Evolutionary conservation across 2,329 filamentous ascomycete genomes (phyloP).

Genomic region (Bertia moriformis): DNA sequence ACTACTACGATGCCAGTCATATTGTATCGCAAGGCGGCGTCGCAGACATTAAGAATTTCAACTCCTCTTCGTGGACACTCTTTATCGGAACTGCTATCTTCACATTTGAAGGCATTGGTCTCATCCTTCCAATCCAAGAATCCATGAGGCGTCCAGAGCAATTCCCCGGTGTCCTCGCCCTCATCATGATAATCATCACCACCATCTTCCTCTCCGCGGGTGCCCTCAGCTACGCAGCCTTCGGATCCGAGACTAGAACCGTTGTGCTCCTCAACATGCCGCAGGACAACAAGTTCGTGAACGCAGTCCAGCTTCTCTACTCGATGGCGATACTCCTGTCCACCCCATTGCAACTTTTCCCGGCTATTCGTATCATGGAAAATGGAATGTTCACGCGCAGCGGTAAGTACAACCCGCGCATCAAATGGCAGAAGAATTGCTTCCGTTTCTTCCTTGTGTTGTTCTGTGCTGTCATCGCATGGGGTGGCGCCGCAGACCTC

Average conservation of each 20-base stretch:
- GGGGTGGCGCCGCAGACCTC: slow-evolving; percentile 79
- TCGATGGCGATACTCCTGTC: slow-evolving; percentile 93
- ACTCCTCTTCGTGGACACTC: slow-evolving; percentile 80
- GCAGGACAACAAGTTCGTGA: slow-evolving; percentile 89
- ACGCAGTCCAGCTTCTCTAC: slow-evolving; percentile 90
- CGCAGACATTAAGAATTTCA: slow-evolving; percentile 81
- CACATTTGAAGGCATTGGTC: slow-evolving; percentile 92
- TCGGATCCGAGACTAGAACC: slow-evolving; percentile 87
- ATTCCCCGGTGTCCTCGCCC: slow-evolving; percentile 75
- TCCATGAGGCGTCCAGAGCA: slow-evolving; percentile 85
- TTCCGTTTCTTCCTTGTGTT: slow-evolving; percentile 90
- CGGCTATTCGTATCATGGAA: slow-evolving; percentile 89
- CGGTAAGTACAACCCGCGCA: slow-evolving; percentile 93
- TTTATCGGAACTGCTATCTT: slow-evolving; percentile 99
- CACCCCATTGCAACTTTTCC: slow-evolving; percentile 92
- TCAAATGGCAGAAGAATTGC: slow-evolving; percentile 99
- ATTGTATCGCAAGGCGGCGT: slow-evolving; percentile 59
- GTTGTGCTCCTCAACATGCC: slow-evolving; percentile 93
- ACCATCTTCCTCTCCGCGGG: slow-evolving; percentile 82
- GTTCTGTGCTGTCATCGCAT: slow-evolving; percentile 74
- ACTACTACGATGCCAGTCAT: slow-evolving; percentile 86
- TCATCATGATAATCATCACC: slow-evolving; percentile 91
- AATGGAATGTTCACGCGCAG: slow-evolving; percentile 87
- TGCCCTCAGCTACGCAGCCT: slow-evolving; percentile 87
- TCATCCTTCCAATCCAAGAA: slow-evolving; percentile 96